phyloP scores from a whole-genome alignment of 2,329 filamentous ascomycete genomes.

The Allantophomopsis lycopodina region DNA sequence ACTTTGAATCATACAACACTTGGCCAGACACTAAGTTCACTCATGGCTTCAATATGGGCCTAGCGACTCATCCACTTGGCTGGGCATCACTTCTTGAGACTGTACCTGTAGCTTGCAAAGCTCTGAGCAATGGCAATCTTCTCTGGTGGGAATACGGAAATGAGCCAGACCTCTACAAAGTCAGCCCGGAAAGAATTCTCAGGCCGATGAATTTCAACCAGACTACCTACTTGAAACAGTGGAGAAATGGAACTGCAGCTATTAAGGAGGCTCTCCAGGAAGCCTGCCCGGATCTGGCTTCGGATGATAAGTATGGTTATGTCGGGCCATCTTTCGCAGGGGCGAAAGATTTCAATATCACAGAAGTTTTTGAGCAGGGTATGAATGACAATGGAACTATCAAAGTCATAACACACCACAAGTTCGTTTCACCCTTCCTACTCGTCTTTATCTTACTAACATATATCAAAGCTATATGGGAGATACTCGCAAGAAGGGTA shows the following conservation, averaged over 20 bases:
- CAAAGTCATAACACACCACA: slow-evolving; percentile 41
- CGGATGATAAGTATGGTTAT: slow-evolving; percentile 29
- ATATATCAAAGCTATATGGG: slow-evolving; percentile 41
- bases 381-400: slow-evolving; percentile 21
- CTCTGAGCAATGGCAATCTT: slow-evolving; percentile 33
- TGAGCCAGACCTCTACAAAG: slow-evolving; percentile 45
- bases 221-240: slow-evolving; percentile 38
- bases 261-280: slow-evolving; percentile 30
- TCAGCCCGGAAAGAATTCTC: slow-evolving; percentile 33
- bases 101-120: slow-evolving; percentile 40
- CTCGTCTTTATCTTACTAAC: slow-evolving; percentile 1
- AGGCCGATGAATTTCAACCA: slow-evolving; percentile 40
- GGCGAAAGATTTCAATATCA: slow-evolving; percentile 29
- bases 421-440: slow-evolving; percentile 25
- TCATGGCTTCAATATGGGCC: slow-evolving; percentile 46
- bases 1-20: slow-evolving; percentile 47
- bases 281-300: slow-evolving; percentile 34
- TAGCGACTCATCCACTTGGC: slow-evolving; percentile 26
- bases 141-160: slow-evolving; percentile 51
- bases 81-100: slow-evolving; percentile 38
- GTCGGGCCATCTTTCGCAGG: slow-evolving; percentile 46
- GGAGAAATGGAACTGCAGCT: slow-evolving; percentile 36
- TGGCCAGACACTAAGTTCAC: slow-evolving; percentile 40
- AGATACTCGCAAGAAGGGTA: slow-evolving; percentile 41
- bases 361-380: slow-evolving; percentile 35